phyloP scores from a whole-genome alignment of 1,284 basidiomycete species.

The Ceratobasidium sp. region DNA sequence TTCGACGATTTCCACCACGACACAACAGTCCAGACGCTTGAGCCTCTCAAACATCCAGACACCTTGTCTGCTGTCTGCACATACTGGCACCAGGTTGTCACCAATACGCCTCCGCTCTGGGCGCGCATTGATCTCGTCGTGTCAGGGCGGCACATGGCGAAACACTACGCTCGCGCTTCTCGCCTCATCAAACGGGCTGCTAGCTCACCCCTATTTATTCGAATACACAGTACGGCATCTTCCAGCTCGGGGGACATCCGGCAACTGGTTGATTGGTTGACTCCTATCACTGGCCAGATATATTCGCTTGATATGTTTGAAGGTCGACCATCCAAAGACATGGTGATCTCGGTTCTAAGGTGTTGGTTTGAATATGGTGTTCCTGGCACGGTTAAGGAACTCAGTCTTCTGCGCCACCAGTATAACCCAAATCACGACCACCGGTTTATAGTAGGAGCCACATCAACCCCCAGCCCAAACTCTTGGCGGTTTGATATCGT shows the following conservation, averaged over 20 bases:
- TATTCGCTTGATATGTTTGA: not conserved
- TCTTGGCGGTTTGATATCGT: not conserved
- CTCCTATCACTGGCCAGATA: not conserved
- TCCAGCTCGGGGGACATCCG: not conserved
- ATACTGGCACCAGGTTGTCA: conserved; percentile 9
- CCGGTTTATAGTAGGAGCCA: not conserved
- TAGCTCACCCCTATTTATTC: not conserved
- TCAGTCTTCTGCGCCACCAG: not conserved
- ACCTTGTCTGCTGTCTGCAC: not conserved
- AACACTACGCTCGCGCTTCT: not conserved
- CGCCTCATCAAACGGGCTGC: not conserved
- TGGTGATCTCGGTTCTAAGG: not conserved
- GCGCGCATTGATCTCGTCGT: conserved; percentile 3
- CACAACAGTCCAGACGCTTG: too few relatives aligned
- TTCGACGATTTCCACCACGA: too few relatives aligned
- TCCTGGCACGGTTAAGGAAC: not conserved
- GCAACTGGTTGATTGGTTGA: not conserved
- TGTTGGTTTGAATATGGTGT: not conserved
- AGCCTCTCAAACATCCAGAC: too few relatives aligned
- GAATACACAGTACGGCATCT: not conserved
- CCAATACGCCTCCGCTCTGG: not conserved
- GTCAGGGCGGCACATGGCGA: not conserved
- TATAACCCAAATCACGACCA: not conserved
- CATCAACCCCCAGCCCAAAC: too few relatives aligned
- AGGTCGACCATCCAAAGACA: not conserved